These are phyloP conservation scores for Fusarium longipes DNA, from an alignment of 2,329 filamentous ascomycete genomes.

Conservation along the genomic window DNA sequence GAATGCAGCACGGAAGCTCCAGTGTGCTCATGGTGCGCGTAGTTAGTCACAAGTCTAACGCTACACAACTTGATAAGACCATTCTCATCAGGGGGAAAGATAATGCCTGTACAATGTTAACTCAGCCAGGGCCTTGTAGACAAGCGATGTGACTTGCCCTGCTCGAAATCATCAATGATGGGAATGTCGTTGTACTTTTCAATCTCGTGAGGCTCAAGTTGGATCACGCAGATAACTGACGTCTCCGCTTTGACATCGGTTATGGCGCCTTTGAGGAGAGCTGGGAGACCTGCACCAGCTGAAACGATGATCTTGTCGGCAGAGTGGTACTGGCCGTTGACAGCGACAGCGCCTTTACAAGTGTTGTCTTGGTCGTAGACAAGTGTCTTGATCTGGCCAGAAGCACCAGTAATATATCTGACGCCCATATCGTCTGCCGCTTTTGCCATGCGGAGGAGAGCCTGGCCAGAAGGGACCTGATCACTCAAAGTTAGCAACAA, in stretches of 20 bases:
- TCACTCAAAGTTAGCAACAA: not conserved
- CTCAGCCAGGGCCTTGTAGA: not conserved
- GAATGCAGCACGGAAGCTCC: constrained; percentile 38
- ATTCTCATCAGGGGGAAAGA: constrained; percentile 64
- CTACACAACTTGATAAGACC: constrained; percentile 65
- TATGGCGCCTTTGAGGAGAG: constrained; percentile 68
- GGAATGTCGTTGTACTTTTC: constrained; percentile 58
- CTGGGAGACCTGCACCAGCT: constrained; percentile 73
- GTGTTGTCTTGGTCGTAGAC: constrained; percentile 43
- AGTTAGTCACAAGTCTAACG: constrained; percentile 64
- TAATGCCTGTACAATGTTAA: constrained; percentile 55
- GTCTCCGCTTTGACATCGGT: constrained; percentile 72
- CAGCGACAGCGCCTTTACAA: constrained; percentile 61
- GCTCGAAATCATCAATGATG: constrained; percentile 49
- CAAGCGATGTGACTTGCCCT: constrained; percentile 10
- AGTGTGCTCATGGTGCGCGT: constrained; percentile 49
- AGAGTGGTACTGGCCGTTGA: constrained; percentile 57
- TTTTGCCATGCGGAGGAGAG: constrained; percentile 48
- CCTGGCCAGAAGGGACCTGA: constrained; percentile 43
- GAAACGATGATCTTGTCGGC: constrained; percentile 73
- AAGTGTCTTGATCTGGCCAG: constrained; percentile 39
- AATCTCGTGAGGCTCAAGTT: constrained; percentile 69
- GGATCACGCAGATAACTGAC: constrained; percentile 72
- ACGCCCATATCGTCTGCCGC: constrained; percentile 45
- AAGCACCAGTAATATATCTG: constrained; percentile 46